Conservation (phyloP, 164 flowering plant genomes). For the Pachysandra terminalis region DNA sequence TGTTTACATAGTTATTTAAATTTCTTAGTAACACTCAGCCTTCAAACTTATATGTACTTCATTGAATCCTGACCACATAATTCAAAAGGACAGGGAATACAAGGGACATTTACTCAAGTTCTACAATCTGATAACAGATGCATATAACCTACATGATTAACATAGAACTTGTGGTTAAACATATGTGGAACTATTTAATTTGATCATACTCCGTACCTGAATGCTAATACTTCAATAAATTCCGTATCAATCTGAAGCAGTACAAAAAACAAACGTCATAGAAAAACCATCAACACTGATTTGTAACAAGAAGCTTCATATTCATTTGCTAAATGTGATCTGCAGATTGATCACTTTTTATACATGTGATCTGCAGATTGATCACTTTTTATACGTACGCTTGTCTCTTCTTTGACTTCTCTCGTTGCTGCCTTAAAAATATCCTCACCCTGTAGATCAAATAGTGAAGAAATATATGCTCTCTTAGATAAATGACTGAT, state of each 20-base stretch:
- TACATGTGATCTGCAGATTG: slow-evolving; percentile 15
- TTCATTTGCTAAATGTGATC: background rate
- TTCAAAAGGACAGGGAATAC: background rate
- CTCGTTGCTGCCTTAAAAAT: slow-evolving; percentile 49
- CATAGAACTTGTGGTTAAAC: background rate
- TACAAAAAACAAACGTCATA: background rate
- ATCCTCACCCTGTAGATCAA: slow-evolving; percentile 40
- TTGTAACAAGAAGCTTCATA: background rate
- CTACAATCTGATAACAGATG: background rate
- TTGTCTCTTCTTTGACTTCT: slow-evolving; percentile 87
- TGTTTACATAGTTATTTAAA: background rate
- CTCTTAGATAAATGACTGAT: background rate
- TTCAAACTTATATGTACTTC: too few relatives aligned
- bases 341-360: background rate
- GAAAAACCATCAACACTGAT: background rate
- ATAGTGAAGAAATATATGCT: slow-evolving; percentile 1
- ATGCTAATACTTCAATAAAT: slow-evolving; percentile 73
- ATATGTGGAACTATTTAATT: background rate
- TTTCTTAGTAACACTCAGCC: background rate
- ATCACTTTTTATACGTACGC: slow-evolving; percentile 68
- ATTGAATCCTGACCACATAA: background rate
- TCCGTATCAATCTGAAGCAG: slow-evolving; percentile 63
- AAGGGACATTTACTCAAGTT: background rate
- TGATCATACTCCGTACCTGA: slow-evolving; percentile 47
- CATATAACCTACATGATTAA: background rate